These are phyloP conservation scores for Cardamine chenopodiifolia DNA, from an alignment of 345 rosid genomes.

Conservation along the genomic window DNA sequence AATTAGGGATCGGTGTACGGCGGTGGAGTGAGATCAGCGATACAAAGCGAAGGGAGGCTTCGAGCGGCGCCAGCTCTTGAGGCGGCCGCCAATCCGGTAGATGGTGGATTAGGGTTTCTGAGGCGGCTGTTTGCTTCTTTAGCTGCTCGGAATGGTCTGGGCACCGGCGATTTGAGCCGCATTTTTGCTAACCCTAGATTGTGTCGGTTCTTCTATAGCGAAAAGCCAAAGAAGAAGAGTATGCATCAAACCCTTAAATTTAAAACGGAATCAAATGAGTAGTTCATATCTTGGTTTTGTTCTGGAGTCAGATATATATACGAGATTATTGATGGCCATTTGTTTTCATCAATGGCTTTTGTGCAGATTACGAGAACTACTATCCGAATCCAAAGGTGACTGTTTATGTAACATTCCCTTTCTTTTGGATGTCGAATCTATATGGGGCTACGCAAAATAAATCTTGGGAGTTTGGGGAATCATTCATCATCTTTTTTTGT, in stretches of 20 bases:
- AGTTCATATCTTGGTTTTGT: not conserved
- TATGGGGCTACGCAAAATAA: not conserved
- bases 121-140: slow-evolving; percentile 62
- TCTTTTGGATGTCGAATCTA: not conserved
- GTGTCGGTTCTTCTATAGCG: slow-evolving; percentile 64
- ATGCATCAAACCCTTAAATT: not conserved
- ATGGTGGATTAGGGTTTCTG: slow-evolving; percentile 54
- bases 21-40: slow-evolving; percentile 46
- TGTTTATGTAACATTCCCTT: slow-evolving; percentile 7
- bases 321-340: not conserved
- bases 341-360: not conserved
- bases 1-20: slow-evolving; percentile 43
- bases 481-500: not conserved
- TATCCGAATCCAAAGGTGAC: slow-evolving; percentile 70
- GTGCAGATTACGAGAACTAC: slow-evolving; percentile 81
- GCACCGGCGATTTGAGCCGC: slow-evolving; percentile 49
- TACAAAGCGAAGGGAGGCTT: slow-evolving; percentile 25
- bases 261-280: not conserved
- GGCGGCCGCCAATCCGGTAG: slow-evolving; percentile 35
- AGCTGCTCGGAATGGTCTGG: slow-evolving; percentile 45
- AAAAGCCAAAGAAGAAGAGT: slow-evolving; percentile 67
- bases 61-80: slow-evolving; percentile 24
- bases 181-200: slow-evolving; percentile 70
- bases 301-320: not conserved
- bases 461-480: not conserved